Evolutionary conservation across 257 asterid species (phyloP), one percentile per base, ranked within the genome.

Genomic region (Penstemon barbatus): DNA sequence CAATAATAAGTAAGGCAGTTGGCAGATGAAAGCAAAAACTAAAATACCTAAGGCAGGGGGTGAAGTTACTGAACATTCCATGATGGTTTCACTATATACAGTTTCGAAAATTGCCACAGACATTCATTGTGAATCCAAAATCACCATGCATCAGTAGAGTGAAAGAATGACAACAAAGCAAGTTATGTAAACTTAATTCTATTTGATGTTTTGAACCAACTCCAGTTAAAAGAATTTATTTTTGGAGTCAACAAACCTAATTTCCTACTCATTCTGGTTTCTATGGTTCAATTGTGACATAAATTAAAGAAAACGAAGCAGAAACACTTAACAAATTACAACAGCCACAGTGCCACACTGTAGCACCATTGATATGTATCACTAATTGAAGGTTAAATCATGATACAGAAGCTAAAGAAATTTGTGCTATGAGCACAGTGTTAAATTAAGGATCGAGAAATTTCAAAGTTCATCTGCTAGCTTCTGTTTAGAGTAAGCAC

Each of bases 1-100:
- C 7, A 46, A 36, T 41, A 57, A 71, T 58, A 54, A 63, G 42
- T 64, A 41, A 38, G 46, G 55, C 8, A 45, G 9, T 66, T 59
- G 55, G 13, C 33, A 19, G 68, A 6, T 10, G 19, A 25, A 25
- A 25, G 33, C 33, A 25, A 25, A 25, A 25, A 25, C 33, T 25
- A 25, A 25, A 25, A 25, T 25, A 25, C 33, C 33, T 25, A 25
- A 25, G 33, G 33, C 33, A 25, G 33, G 2, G 33, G 33, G 33
- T 25, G 33, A 25, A 25, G 33, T 25, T 25, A 25, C 33, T 25
- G 33, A 25, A 25, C 33, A 25, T 25, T 25, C 33, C 2, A 25
- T 2, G 2, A 25, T 25, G 33, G 33, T 25, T 25, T 25, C 33
- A 25, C 33, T 25, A 25, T 25, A 1, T 25, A 25, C 33, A 25